Evolutionary conservation across 2,329 filamentous ascomycete genomes (phyloP).

Genomic region (Ophiostoma pallidulum): DNA sequence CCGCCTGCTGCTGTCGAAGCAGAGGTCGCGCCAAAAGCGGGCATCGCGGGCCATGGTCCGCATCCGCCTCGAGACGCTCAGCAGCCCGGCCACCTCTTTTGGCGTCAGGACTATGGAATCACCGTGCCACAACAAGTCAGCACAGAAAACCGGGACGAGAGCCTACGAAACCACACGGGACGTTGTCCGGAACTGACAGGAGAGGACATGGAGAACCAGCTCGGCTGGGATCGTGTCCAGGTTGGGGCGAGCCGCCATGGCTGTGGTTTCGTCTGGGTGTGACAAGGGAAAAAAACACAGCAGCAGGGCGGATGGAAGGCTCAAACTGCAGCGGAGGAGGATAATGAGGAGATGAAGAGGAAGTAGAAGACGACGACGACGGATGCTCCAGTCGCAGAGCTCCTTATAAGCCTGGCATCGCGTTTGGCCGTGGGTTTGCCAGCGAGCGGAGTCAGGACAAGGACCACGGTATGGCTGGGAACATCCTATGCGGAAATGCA

Average conservation of each 20-base stretch:
- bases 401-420: too few relatives aligned
- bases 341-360: too few relatives aligned
- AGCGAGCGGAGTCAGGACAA: too few relatives aligned
- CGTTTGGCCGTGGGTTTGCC: too few relatives aligned
- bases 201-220: slow-evolving; percentile 50
- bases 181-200: slow-evolving; percentile 39
- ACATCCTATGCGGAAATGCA: too few relatives aligned
- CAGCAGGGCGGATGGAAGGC: not conserved
- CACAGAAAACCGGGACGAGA: not conserved
- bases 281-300: slow-evolving; percentile 1
- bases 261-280: not conserved
- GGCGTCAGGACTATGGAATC: slow-evolving; percentile 53
- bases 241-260: slow-evolving; percentile 17
- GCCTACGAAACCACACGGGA: too few relatives aligned
- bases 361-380: too few relatives aligned
- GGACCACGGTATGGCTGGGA: too few relatives aligned
- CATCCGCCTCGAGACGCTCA: slow-evolving; percentile 59
- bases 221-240: slow-evolving; percentile 52
- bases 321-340: too few relatives aligned
- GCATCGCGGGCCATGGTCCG: slow-evolving; percentile 62
- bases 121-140: too few relatives aligned
- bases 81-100: slow-evolving; percentile 55
- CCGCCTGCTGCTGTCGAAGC: slow-evolving; percentile 61
- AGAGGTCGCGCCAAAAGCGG: slow-evolving; percentile 65
- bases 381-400: too few relatives aligned